Evolutionary conservation across 1,139 yeast species (phyloP), one percentile per base, ranked within the genome.

Genomic region (Scheffersomyces titani): DNA sequence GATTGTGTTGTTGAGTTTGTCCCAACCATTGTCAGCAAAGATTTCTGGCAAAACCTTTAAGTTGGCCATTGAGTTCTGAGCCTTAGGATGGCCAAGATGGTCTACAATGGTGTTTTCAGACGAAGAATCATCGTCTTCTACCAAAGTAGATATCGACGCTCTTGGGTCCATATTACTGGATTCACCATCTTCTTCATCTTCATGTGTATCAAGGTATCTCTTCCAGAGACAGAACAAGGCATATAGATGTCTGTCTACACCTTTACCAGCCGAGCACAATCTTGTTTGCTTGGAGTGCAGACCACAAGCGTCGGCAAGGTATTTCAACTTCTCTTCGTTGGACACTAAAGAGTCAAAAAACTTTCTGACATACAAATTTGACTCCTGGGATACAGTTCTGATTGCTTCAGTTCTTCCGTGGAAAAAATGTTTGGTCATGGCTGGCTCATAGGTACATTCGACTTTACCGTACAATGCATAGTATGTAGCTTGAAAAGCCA

Each of bases 331-430:
- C 51, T 85, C 88, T 22, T 75, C 71, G 51, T 87, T 83, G 1
- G 88, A 74, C 9, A 87, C 82, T 19, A 77, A 72, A 51, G 87
- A 84, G 66, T 90, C 96, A 70, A 93, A 90, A 70, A 92, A 89
- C 64, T 90, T 89, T 59, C 97, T 85, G 30, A 91, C 97, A 76
- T 91, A 92, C 53, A 84, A 80, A 68, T 89, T 90, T 1, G 96
- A 89, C 68, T 91, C 92, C 61, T 84, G 81, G 13, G 96, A 86
- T 2, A 92, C 97, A 0, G 96, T 84, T 64, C 97, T 81, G 55
- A 92, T 86, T 4, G 97, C 97, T 72, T 92, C 98, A 0, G 98
- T 92, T 69, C 98, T 83, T 18, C 97, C 98, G 70, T 92, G 97
- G 62, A 88, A 82, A 68, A 87, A 92, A 58, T 80, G 80, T 71